Percentiles rank a stretch among this genome's conserved stretches.
phyloP scores from a whole-genome alignment of 1,284 basidiomycete species.

The Cryptococcus deneoformans region DNA sequence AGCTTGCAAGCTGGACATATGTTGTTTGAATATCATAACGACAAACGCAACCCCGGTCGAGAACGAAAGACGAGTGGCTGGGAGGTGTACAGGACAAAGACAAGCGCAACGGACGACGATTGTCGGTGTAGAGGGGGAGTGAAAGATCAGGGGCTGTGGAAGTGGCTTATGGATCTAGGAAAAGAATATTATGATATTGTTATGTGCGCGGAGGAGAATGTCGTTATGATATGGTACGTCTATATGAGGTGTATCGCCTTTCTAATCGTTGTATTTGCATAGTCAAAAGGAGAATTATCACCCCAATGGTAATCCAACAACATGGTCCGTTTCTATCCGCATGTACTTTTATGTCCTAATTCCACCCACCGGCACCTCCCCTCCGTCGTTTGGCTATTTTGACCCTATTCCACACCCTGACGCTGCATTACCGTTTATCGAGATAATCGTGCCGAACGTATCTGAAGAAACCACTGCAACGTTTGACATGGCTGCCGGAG shows the following conservation, averaged over 20 bases:
- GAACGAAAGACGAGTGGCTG: background rate
- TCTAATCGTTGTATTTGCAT: background rate
- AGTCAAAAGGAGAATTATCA: background rate
- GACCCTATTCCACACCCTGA: slow-evolving; percentile 1
- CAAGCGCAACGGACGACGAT: background rate
- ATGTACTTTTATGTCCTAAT: background rate
- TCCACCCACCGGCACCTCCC: background rate
- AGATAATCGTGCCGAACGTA: background rate
- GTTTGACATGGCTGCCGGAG: background rate
- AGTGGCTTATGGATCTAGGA: background rate
- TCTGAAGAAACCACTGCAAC: background rate
- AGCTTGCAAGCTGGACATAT: background rate
- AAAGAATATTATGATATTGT: background rate
- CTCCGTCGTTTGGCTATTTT: background rate
- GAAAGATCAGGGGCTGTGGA: background rate
- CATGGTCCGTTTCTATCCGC: background rate
- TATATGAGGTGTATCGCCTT: background rate
- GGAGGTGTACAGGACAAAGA: background rate
- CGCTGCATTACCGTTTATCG: slow-evolving; percentile 2
- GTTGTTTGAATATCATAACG: background rate
- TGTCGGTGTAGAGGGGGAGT: background rate
- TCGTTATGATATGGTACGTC: background rate
- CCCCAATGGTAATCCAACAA: background rate
- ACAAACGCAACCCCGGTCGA: background rate
- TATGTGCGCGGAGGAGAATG: background rate